Evolutionary conservation across 805 yeast species (phyloP).

Genomic region (Cyberlindnera veronae): DNA sequence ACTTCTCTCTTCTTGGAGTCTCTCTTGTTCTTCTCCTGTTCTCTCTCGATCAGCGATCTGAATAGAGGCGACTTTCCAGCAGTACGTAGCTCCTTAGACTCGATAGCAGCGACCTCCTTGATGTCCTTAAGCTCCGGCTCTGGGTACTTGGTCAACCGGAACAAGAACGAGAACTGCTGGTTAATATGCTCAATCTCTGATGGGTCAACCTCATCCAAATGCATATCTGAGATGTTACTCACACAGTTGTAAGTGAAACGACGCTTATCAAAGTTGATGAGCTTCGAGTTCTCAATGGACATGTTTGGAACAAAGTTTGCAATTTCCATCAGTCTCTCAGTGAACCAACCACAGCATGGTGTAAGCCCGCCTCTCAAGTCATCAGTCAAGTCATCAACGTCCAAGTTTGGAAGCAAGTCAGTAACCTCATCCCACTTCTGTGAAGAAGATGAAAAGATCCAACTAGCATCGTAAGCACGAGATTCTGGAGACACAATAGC

Average conservation of each 20-base stretch:
- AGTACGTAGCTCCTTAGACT: slow-evolving; percentile 36
- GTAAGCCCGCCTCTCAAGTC: slow-evolving; percentile 45
- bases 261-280: slow-evolving; percentile 84
- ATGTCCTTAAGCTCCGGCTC: slow-evolving; percentile 35
- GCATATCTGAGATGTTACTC: slow-evolving; percentile 47
- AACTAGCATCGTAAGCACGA: slow-evolving; percentile 59
- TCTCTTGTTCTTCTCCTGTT: slow-evolving; percentile 48
- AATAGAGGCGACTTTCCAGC: slow-evolving; percentile 41
- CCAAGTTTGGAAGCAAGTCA: slow-evolving; percentile 34
- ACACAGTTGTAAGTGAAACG: slow-evolving; percentile 63
- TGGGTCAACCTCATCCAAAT: slow-evolving; percentile 26
- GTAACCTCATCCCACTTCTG: slow-evolving; percentile 30
- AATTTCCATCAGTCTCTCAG: slow-evolving; percentile 73
- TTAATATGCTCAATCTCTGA: slow-evolving; percentile 30
- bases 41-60: slow-evolving; percentile 41
- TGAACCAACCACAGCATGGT: slow-evolving; percentile 91
- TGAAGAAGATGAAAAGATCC: slow-evolving; percentile 54
- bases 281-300: slow-evolving; percentile 56
- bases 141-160: slow-evolving; percentile 34
- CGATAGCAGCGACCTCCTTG: slow-evolving; percentile 42
- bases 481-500: slow-evolving; percentile 81
- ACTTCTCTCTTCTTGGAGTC: slow-evolving; percentile 46
- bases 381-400: slow-evolving; percentile 30
- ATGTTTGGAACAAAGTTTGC: slow-evolving; percentile 77
- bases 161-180: slow-evolving; percentile 49